phyloP scores from a whole-genome alignment of 306 rosid genomes.

The Corylus heterophylla region DNA sequence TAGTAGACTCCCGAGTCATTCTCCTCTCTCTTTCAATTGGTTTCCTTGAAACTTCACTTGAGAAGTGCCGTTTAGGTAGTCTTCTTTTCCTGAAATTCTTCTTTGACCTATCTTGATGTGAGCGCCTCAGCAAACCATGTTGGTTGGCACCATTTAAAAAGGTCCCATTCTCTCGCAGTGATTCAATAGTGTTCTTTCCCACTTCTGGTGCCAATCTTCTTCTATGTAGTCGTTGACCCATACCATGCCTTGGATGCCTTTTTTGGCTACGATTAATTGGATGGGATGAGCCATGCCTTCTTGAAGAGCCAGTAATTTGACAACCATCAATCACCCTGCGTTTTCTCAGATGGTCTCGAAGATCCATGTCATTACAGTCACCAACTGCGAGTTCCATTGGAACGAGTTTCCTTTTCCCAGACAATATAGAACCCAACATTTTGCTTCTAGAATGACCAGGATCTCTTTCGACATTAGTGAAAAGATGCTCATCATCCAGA shows the following conservation, averaged over 20 bases:
- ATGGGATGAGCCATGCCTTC: slow-evolving; percentile 42
- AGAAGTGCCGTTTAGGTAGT: slow-evolving; percentile 29
- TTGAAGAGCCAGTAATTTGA: slow-evolving; percentile 38
- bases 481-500: slow-evolving; percentile 36
- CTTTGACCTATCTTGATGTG: slow-evolving; percentile 46
- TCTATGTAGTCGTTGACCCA: slow-evolving; percentile 34
- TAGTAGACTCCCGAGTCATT: slow-evolving; percentile 23
- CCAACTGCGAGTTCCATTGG: slow-evolving; percentile 40
- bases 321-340: slow-evolving; percentile 39
- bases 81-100: slow-evolving; percentile 44
- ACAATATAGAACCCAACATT: slow-evolving; percentile 45
- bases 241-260: slow-evolving; percentile 32
- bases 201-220: slow-evolving; percentile 57
- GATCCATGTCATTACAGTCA: slow-evolving; percentile 49
- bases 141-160: slow-evolving; percentile 37
- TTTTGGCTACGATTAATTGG: slow-evolving; percentile 34
- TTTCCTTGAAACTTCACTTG: slow-evolving; percentile 45
- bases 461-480: slow-evolving; percentile 33
- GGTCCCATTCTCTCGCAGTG: slow-evolving; percentile 34
- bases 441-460: slow-evolving; percentile 40
- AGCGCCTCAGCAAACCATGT: slow-evolving; percentile 35
- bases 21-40: slow-evolving; percentile 37
- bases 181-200: slow-evolving; percentile 34
- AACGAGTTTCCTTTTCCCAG: slow-evolving; percentile 51
- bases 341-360: slow-evolving; percentile 64